Base-by-base conservation (phyloP, 179 eudicot species). In the Actinidia chinensis region DNA sequence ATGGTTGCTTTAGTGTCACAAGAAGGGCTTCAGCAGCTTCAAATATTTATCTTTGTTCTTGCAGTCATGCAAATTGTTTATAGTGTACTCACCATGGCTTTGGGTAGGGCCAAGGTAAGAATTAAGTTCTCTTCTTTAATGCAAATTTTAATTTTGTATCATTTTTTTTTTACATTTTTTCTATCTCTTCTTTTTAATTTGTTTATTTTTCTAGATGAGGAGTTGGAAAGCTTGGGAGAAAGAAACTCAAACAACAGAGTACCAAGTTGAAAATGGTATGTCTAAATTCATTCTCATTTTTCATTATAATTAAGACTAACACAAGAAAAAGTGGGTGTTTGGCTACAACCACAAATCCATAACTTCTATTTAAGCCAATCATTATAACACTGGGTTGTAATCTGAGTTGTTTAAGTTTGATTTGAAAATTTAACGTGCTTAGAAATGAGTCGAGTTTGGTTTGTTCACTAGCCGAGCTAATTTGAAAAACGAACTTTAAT, bases 151-250 rank as follows among this genome's bases (percentile, higher is more conserved):
- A 20, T 70, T 10, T 10, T 8, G 12, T 46, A 14, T 14, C 13
- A 51, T 47, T 23, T 9, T 4, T 33, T 50, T 13, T 51, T 13
- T 1, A 5, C 13, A 5, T 12, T 71, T 52, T 33, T 28, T 17
- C 36, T 14, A 33, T 0, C 0, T 22, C 4, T 6, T 11, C 44
- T 2, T 47, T n/a, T 63, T 28, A 8, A 28, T 72, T 17, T 22
- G 17, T 42, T 4, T 14, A 63, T 61, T 25, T 33, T 20, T 17
- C 22, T 7, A 85, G 88, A 85, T 85, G 88, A 85, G 55, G 64
- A 78, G 84, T 25, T 85, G 88, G 88, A 82, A 82, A 75, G 77
- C 61, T 50, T 85, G 88, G 88, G 88, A 85, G 76, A 71, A 80
- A 73, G 88, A 85, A 75, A 85, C 88, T 17, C 79, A 78, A 65